Evolutionary conservation across 495 filamentous ascomycete species (phyloP), one percentile per base, ranked within the genome.

Genomic region (Hypoxylon subgilvum): DNA sequence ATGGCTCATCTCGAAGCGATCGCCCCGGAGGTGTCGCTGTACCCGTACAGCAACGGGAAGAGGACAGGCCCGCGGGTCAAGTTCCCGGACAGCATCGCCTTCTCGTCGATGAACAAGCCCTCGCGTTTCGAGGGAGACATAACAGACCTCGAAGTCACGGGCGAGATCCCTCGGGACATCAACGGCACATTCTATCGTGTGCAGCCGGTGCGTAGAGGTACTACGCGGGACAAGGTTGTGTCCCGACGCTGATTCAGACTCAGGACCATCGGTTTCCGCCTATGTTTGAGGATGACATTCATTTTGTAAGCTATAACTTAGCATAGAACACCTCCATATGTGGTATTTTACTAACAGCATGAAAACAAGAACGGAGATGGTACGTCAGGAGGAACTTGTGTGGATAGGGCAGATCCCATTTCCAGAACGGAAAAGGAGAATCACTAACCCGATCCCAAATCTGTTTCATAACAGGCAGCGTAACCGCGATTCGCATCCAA

Each of bases 151-250:
- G 80, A 81, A 46, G 69, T 80, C 28, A 68, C 72, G 14, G 80
- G 80, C 18, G 69, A 63, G 28, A 79, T 83, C 41, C 80, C 80
- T 2, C 35, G 63, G 13, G 77, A 78, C 27, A 77, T 83, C 53
- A 69, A 79, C 42, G 80, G 80, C 5, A 82, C 79, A 8, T 84
- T 82, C 61, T 84, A 75, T 65, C 78, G 81, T 21, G 67, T 82
- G 32, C 78, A 81, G 41, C 79, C 80, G 8, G 66, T 68, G 44
- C 50, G 61, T n/a, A 16, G 21, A 59, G 66, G 9, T 58, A 17
- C 16, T 36, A 17, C 3, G 17, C 27, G 2, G 5, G 2, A 22
- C 10, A 23, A 10, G 6, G 17, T 10, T 3, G 13, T 5, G 30
- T 57, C 34, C 51, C n/a, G n/a, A n/a, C n/a, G n/a, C n/a, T 52